A percentile compares a stretch with the other conserved stretches of the same genome.
These are phyloP conservation scores for Cyanidium caldarium DNA, from an alignment of 23 red algal genomes.

Conservation along the genomic window DNA sequence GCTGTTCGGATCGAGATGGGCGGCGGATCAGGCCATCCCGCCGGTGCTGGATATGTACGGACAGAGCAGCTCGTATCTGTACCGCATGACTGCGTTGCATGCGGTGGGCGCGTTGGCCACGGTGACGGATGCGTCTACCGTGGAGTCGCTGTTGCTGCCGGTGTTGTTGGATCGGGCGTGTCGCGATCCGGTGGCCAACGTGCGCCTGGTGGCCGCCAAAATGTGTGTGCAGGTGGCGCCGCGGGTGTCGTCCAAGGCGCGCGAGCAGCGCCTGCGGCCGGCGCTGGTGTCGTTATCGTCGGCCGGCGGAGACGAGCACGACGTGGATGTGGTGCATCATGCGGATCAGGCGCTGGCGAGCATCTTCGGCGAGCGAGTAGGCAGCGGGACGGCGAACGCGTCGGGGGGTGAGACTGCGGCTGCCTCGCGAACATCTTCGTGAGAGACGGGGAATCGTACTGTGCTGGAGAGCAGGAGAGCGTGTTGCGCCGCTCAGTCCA, in stretches of 20 bases:
- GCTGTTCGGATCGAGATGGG: slow-evolving; percentile 84
- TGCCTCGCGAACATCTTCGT: too few relatives aligned
- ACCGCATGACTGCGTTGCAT: slow-evolving; percentile 80
- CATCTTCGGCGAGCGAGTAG: too few relatives aligned
- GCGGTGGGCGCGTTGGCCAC: slow-evolving; percentile 60
- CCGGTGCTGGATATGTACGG: slow-evolving; percentile 50
- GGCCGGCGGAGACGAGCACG: not conserved
- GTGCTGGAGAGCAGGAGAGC: too few relatives aligned
- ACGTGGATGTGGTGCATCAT: not conserved
- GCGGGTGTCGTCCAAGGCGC: slow-evolving; percentile 25
- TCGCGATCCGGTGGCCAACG: slow-evolving; percentile 83
- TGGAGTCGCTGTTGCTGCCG: slow-evolving; percentile 66
- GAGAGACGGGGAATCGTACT: too few relatives aligned
- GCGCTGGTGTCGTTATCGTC: not conserved
- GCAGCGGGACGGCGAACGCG: too few relatives aligned
- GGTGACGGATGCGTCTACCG: slow-evolving; percentile 32
- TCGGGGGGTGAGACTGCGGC: too few relatives aligned
- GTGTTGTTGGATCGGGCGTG: slow-evolving; percentile 55
- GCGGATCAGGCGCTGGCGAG: not conserved
- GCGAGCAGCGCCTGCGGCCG: not conserved
- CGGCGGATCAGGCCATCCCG: slow-evolving; percentile 58
- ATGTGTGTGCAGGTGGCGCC: slow-evolving; percentile 44
- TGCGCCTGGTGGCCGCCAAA: slow-evolving; percentile 85
- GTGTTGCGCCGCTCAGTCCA: too few relatives aligned
- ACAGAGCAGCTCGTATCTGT: slow-evolving; percentile 60